Conservation (phyloP, 202 grass and related monocot genomes). For the Cymbopogon flexuosus region DNA sequence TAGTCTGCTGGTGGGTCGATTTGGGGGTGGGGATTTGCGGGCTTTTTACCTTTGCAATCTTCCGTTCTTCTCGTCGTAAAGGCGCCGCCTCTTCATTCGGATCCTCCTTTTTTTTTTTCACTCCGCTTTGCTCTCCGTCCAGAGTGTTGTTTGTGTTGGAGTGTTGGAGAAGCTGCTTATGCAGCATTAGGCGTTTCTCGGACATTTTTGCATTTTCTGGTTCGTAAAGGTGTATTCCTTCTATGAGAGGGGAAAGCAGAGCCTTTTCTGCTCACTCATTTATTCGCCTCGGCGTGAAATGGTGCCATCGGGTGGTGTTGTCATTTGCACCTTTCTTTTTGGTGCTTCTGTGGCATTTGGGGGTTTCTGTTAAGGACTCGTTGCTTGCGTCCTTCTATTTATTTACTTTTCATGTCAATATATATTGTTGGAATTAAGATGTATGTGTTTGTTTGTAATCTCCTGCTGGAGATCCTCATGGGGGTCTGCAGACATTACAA, state of each 20-base stretch:
- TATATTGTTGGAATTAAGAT: slow-evolving; percentile 6
- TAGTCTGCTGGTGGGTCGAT: neutral
- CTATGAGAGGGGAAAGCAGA: slow-evolving; percentile 30
- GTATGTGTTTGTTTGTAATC: slow-evolving; percentile 4
- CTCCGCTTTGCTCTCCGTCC: slow-evolving; percentile 21
- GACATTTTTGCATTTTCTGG: slow-evolving; percentile 2
- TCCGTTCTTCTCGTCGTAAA: slow-evolving; percentile 24
- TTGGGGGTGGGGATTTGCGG: neutral
- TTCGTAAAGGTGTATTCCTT: slow-evolving; percentile 30
- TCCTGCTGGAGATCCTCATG: neutral
- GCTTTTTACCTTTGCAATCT: neutral
- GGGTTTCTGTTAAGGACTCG: neutral
- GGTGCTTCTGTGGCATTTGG: neutral
- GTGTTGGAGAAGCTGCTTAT: slow-evolving; percentile 3
- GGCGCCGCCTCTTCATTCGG: neutral
- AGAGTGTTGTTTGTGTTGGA: slow-evolving; percentile 3
- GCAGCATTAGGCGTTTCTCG: slow-evolving; percentile 12
- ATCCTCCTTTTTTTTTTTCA: slow-evolving; percentile 8
- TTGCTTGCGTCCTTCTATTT: neutral
- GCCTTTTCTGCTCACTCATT: slow-evolving; percentile 16
- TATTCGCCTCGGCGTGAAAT: slow-evolving; percentile 24
- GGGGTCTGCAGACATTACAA: neutral
- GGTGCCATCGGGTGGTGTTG: slow-evolving; percentile 22
- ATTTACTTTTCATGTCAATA: neutral
- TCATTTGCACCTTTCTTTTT: neutral